Base-by-base conservation (phyloP, 2,329 filamentous ascomycete species). In the Sclerotinia nivalis region DNA sequence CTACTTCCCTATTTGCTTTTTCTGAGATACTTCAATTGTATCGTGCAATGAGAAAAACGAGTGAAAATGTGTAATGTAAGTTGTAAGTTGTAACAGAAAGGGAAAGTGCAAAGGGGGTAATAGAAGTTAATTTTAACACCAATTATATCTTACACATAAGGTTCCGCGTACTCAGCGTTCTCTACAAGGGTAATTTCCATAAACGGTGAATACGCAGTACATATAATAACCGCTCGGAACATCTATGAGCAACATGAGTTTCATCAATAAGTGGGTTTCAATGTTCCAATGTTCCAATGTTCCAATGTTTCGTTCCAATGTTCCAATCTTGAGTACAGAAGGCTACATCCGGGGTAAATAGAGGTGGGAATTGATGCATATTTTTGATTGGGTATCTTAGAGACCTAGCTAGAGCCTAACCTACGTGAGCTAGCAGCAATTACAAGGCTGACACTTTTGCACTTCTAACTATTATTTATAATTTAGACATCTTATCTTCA, bases 401-500 rank as follows among this genome's bases (percentile, higher is more conserved):
- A 28, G 34, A 52, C 52, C 37, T 50, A 25, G 58, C 58, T 55
- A 31, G 3, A 47, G 58, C 18, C 40, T 31, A 47, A 25, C n/a
- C 25, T 20, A 37, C 47, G 31, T 12, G 61, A 40, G 22, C 34
- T 40, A 65, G n/a, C 31, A 43, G n/a, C 31, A 43, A 52, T 65
- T 28, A 65, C 58, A 68, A 70, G 45, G 58, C 55, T 71, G 47
- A 64, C 60, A 64, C 40, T 56, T 61, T 15, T 50, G 40, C 40
- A 43, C 40, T 43, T 40, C 40, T 15, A 43, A 4, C 40, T 15
- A 43, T 43, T 0, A 40, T 71, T 72, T 66, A 76, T 56, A 78
- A 79, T 74, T 85, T 85, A 71, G 85, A 85, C 79, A 97, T 85
- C 80, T 92, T 91, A 76, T 84, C 87, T 82, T 98, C 95, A 68